Conservation (phyloP, 2,329 filamentous ascomycete genomes). For the Colletotrichum spaethianum region DNA sequence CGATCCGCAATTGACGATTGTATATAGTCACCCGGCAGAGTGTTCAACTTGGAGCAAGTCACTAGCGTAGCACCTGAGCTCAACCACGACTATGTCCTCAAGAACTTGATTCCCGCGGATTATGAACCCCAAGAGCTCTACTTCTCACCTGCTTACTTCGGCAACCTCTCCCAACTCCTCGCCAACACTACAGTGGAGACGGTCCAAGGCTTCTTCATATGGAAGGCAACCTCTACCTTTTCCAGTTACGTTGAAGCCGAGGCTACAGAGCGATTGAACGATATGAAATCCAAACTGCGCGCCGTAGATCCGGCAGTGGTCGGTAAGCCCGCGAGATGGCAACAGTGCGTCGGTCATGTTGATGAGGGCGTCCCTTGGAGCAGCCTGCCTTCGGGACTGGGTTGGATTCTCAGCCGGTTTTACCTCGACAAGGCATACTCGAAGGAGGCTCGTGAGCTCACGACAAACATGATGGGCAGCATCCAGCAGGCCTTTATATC, state of each 20-base stretch:
- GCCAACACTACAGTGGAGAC: slow-evolving; percentile 66
- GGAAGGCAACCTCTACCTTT: slow-evolving; percentile 72
- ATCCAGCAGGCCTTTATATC: slow-evolving; percentile 78
- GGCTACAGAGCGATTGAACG: slow-evolving; percentile 69
- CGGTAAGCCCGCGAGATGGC: slow-evolving; percentile 73
- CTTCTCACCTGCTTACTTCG: slow-evolving; percentile 71
- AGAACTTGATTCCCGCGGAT: slow-evolving; percentile 63
- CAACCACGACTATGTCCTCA: slow-evolving; percentile 66
- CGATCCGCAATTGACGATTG: not conserved
- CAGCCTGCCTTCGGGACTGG: slow-evolving; percentile 59
- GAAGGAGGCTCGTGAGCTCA: slow-evolving; percentile 74
- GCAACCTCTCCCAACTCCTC: slow-evolving; percentile 70
- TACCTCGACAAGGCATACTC: slow-evolving; percentile 79
- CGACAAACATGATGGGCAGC: slow-evolving; percentile 77
- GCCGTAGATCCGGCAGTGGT: slow-evolving; percentile 13
- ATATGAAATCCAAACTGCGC: slow-evolving; percentile 56
- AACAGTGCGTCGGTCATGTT: slow-evolving; percentile 71
- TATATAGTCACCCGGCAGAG: slow-evolving; percentile 36
- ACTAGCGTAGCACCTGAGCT: slow-evolving; percentile 69
- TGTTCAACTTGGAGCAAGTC: slow-evolving; percentile 62
- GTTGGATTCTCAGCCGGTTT: slow-evolving; percentile 79
- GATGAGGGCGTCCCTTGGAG: slow-evolving; percentile 53
- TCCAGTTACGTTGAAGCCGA: slow-evolving; percentile 69
- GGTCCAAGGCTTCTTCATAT: slow-evolving; percentile 73
- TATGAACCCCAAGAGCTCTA: slow-evolving; percentile 51